Evolutionary conservation across 768 basidiomycete species (phyloP).

Genomic region (Filobasidium wieringae): DNA sequence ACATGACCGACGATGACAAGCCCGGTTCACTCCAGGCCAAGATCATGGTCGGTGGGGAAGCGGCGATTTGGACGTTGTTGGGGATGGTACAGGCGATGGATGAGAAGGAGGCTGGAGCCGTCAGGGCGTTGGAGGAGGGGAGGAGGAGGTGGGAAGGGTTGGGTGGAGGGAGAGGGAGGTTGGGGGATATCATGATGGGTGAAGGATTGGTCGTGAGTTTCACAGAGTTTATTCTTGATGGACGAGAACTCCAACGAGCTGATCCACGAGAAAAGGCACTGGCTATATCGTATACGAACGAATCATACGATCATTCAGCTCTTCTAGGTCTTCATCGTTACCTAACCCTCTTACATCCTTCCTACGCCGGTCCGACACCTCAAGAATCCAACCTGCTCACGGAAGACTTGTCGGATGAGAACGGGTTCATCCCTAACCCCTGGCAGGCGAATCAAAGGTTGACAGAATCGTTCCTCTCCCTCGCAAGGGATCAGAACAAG

Average conservation of each 20-base stretch:
- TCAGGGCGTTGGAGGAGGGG: conserved; percentile 41
- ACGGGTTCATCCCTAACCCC: conserved; percentile 25
- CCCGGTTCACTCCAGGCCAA: background rate
- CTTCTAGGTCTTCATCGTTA: conserved; percentile 76
- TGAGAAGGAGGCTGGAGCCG: conserved; percentile 42
- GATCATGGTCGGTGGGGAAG: conserved; percentile 52
- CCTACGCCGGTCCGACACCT: conserved; percentile 44
- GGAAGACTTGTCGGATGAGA: conserved; percentile 8
- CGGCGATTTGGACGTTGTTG: conserved; percentile 79
- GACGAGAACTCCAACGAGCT: background rate
- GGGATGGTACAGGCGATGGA: conserved; percentile 62
- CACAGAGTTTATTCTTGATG: background rate
- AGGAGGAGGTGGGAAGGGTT: conserved; percentile 19
- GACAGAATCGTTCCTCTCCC: conserved; percentile 66
- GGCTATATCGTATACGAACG: conserved; percentile 92
- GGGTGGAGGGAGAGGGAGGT: conserved; percentile 14
- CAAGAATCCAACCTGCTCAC: conserved; percentile 12
- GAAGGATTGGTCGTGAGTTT: conserved; percentile 16
- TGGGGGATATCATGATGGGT: conserved; percentile 29
- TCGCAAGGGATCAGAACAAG: conserved; percentile 76
- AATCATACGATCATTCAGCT: conserved; percentile 74
- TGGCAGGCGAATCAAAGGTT: conserved; percentile 76
- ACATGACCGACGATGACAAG: background rate
- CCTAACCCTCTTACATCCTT: conserved; percentile 52
- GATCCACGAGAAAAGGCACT: conserved; percentile 55